phyloP scores from a whole-genome alignment of 1,284 basidiomycete genomes.

The Fomitopsis betulina region DNA sequence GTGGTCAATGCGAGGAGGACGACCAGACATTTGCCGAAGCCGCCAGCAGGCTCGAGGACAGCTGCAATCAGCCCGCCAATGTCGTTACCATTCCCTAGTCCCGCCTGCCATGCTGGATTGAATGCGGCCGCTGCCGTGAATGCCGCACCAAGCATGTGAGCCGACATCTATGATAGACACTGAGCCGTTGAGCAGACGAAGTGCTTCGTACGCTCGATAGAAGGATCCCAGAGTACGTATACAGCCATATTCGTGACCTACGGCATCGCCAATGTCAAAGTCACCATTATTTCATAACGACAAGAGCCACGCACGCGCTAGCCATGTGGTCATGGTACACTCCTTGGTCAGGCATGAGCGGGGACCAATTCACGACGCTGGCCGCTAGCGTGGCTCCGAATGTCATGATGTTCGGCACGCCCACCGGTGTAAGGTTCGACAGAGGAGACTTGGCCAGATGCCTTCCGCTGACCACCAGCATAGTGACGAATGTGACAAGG shows the following conservation, averaged over 20 bases:
- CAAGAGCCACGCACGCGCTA: constrained; percentile 38
- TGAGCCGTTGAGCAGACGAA: not conserved
- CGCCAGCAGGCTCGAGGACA: constrained; percentile 40
- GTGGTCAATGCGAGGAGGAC: constrained; percentile 53
- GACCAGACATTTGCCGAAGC: constrained; percentile 57
- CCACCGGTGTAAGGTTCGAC: constrained; percentile 26
- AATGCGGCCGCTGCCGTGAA: constrained; percentile 55
- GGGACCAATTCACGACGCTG: constrained; percentile 51
- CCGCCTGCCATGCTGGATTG: constrained; percentile 56
- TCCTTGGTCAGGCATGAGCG: constrained; percentile 56
- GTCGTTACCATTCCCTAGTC: constrained; percentile 50
- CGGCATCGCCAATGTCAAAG: not conserved
- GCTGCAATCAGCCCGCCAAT: constrained; percentile 46
- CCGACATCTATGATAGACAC: constrained; percentile 40
- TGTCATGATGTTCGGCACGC: constrained; percentile 25
- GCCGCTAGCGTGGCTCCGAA: constrained; percentile 36
- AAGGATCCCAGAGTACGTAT: constrained; percentile 64
- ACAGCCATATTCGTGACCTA: constrained; percentile 53
- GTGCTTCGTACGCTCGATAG: constrained; percentile 43
- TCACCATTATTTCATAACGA: not conserved
- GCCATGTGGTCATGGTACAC: constrained; percentile 43
- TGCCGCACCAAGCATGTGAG: constrained; percentile 65
- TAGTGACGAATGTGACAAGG: constrained; percentile 58
- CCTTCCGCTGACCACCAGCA: constrained; percentile 58
- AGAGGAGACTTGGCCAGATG: constrained; percentile 30